Evolutionary conservation across 2,329 filamentous ascomycete species (phyloP), one percentile per base, ranked within the genome.

Genomic region (Penicillium sp.): DNA sequence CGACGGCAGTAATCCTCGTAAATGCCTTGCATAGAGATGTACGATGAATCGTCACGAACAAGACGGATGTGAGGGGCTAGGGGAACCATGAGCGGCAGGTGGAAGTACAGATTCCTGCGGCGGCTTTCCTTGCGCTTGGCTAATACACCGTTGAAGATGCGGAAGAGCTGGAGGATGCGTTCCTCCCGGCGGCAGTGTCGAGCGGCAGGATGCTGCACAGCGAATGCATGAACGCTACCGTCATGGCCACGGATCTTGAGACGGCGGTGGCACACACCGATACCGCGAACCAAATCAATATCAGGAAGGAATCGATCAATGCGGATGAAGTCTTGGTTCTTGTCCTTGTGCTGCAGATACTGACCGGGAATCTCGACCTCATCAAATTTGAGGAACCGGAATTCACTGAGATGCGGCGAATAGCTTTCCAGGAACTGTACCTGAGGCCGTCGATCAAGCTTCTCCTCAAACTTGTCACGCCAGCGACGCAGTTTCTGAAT

Each of bases 401-500:
- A 99, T 74, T 98, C 95, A 79, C 92, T 97, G 48, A 99, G 86
- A 72, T 96, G 91, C 52, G 92, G 91, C 50, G 93, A 97, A 75
- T 91, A 96, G 30, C 85, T 85, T 76, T 99, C 95, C 9, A 99
- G 84, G 54, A 90, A 90, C 56, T 90, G 86, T 47, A 85, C 87
- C 29, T 88, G 86, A 45, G 88, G 84, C 55, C 95, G 87, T 21
- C 93, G 90, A 75, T 99, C 95, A 53, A 99, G 88, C 77, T 96
- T 96, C 81, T 98, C 93, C 76, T 98, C 95, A 70, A 99, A 97
- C 75, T 97, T 95, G 79, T 97, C 95, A 57, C 96, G 88, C 95
- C 95, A 99, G 69, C 89, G 91, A 50, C 95, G 90, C 56, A 99
- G 83, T 77, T 97, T 98, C 77, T 97, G 92, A 65, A 99, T 98